Conservation (phyloP, 2,329 filamentous ascomycete species). For the Teratosphaeria viscida region DNA sequence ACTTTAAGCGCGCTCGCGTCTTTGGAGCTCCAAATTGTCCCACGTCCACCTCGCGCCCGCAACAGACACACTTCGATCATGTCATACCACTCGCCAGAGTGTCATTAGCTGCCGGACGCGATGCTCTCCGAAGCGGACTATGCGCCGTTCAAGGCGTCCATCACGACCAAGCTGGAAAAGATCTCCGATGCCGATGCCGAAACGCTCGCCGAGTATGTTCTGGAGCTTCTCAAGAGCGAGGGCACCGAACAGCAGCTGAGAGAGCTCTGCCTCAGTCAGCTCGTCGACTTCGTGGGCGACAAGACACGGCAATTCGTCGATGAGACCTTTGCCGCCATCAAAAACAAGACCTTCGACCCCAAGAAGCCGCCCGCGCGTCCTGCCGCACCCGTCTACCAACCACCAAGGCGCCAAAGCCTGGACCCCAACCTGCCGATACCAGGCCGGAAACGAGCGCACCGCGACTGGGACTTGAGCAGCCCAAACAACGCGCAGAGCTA, state of each 20-base stretch:
- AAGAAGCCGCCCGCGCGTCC: constrained; percentile 9
- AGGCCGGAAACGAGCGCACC: constrained; percentile 46
- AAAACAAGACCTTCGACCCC: constrained; percentile 40
- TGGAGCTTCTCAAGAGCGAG: constrained; percentile 63
- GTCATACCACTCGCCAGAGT: background rate
- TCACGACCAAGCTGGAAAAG: constrained; percentile 62
- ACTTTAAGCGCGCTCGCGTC: background rate
- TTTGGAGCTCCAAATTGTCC: background rate
- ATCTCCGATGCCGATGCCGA: constrained; percentile 73
- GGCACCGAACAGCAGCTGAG: constrained; percentile 54
- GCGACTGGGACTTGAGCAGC: constrained; percentile 43
- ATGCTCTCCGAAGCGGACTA: constrained; percentile 48
- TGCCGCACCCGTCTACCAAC: constrained; percentile 7
- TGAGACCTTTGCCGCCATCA: constrained; percentile 58
- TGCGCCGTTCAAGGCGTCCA: constrained; percentile 60
- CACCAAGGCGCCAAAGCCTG: constrained; percentile 11
- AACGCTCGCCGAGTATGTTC: constrained; percentile 75
- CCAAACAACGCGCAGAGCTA: constrained; percentile 27
- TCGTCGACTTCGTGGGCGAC: constrained; percentile 65
- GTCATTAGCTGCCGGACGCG: background rate
- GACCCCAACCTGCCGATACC: constrained; percentile 20
- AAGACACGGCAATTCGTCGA: constrained; percentile 54
- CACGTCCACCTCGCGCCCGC: background rate
- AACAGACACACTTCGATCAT: background rate
- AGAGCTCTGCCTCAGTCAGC: constrained; percentile 58